These are phyloP conservation scores for Purpureocillium lavendulum DNA, from an alignment of 2,329 filamentous ascomycete species.

Conservation along the genomic window DNA sequence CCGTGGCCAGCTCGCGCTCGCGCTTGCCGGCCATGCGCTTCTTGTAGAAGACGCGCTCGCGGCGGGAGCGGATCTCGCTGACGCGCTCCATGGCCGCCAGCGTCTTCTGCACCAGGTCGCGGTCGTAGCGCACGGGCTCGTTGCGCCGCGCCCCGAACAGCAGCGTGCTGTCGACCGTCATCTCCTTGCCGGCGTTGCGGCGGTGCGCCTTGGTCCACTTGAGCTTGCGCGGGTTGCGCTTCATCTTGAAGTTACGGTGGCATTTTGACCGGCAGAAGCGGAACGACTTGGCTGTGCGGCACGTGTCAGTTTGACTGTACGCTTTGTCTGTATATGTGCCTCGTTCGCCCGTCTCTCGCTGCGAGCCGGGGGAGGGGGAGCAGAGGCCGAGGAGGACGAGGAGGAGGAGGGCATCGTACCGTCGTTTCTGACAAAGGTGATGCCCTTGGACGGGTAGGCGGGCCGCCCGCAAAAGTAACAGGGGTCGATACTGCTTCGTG, in stretches of 20 bases:
- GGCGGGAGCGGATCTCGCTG: conserved; percentile 70
- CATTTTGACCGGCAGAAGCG: conserved; percentile 54
- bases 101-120: conserved; percentile 79
- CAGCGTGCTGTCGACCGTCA: conserved; percentile 91
- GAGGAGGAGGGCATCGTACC: conserved; percentile 15
- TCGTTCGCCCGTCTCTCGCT: too few species aligned
- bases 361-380: too few species aligned
- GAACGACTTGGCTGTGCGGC: conserved; percentile 36
- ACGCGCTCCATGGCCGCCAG: conserved; percentile 89
- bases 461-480: conserved; percentile 40
- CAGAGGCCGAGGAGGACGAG: not conserved
- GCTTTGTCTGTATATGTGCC: too few species aligned
- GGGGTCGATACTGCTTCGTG: conserved; percentile 28
- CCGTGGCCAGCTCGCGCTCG: conserved; percentile 67
- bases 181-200: conserved; percentile 67
- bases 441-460: conserved; percentile 48
- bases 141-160: conserved; percentile 90
- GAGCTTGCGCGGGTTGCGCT: conserved; percentile 92
- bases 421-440: conserved; percentile 43
- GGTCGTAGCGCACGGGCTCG: conserved; percentile 90
- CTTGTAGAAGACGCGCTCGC: conserved; percentile 92
- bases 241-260: conserved; percentile 83
- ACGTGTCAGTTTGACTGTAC: not conserved
- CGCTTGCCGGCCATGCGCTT: conserved; percentile 87
- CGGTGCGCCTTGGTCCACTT: conserved; percentile 97